Evolutionary conservation across 1,284 basidiomycete species (phyloP).

Genomic region (Ganoderma resinaceum): DNA sequence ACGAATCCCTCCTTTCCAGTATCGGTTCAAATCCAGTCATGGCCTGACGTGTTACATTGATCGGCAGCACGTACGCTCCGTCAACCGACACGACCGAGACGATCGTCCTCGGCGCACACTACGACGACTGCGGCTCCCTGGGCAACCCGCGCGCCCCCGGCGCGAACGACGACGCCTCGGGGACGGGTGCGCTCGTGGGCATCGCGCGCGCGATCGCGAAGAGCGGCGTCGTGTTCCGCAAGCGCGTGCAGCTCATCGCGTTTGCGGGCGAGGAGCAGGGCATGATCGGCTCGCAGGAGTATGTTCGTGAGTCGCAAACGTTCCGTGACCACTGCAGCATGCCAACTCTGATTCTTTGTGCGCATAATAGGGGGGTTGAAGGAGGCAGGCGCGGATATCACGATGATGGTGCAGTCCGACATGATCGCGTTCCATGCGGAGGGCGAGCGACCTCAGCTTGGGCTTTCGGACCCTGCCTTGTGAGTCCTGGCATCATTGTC

Average conservation of each 20-base stretch:
- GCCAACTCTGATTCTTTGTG: background rate
- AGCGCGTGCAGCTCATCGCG: constrained; percentile 71
- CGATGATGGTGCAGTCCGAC: constrained; percentile 87
- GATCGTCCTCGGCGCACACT: constrained; percentile 82
- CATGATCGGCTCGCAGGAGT: constrained; percentile 67
- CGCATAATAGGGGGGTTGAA: constrained; percentile 53
- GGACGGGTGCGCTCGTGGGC: constrained; percentile 72
- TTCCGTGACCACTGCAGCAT: background rate
- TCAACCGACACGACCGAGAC: constrained; percentile 59
- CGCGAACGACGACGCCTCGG: constrained; percentile 87
- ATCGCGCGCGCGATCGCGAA: constrained; percentile 76
- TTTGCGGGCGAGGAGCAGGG: constrained; percentile 83
- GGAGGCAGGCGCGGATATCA: constrained; percentile 66
- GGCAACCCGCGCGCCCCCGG: constrained; percentile 77
- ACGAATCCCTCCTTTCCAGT: constrained; percentile 23
- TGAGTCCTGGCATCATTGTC: constrained; percentile 39
- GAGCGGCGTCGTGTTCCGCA: constrained; percentile 66
- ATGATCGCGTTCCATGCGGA: constrained; percentile 85
- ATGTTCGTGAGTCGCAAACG: constrained; percentile 51
- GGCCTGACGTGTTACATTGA: background rate
- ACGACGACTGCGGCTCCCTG: constrained; percentile 88
- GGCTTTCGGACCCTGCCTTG: constrained; percentile 60
- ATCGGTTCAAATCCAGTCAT: background rate
- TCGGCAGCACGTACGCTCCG: constrained; percentile 60
- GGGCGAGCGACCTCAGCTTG: constrained; percentile 81